Evolutionary conservation across 805 yeast species (phyloP).

Genomic region (Wickerhamomyces strasburgensis): DNA sequence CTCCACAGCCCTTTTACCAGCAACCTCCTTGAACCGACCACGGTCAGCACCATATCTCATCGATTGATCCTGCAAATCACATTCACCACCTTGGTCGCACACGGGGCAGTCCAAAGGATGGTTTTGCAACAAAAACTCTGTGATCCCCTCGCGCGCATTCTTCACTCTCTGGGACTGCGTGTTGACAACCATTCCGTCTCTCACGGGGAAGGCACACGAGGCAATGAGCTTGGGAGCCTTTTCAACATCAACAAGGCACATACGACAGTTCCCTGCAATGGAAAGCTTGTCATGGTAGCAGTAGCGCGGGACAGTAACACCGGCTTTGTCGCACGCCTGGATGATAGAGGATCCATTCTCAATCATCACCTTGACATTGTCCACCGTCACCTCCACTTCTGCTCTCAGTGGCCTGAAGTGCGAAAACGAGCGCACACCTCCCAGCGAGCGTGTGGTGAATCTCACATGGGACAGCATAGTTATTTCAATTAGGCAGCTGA

Average conservation of each 20-base stretch:
- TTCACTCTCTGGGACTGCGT: constrained; percentile 74
- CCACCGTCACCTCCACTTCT: constrained; percentile 54
- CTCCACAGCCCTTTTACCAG: constrained; percentile 86
- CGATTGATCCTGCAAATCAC: constrained; percentile 87
- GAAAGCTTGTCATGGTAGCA: constrained; percentile 90
- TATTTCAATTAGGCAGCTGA: no score
- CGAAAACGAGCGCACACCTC: constrained; percentile 27
- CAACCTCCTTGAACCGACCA: constrained; percentile 75
- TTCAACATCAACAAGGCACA: constrained; percentile 89
- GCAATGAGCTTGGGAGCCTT: constrained; percentile 87
- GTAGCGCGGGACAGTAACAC: constrained; percentile 81
- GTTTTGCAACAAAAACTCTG: constrained; percentile 81
- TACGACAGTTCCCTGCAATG: constrained; percentile 88
- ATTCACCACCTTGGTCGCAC: constrained; percentile 93
- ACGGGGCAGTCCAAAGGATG: constrained; percentile 92
- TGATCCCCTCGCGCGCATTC: constrained; percentile 84
- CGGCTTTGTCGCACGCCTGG: constrained; percentile 90
- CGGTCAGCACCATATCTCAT: constrained; percentile 80
- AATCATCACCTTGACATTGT: constrained; percentile 69
- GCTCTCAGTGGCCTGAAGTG: constrained; percentile 33
- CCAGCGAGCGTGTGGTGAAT: constrained; percentile 4
- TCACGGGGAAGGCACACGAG: constrained; percentile 90
- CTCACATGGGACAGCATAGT: constrained; percentile 16
- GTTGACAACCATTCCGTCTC: constrained; percentile 80
- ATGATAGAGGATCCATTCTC: constrained; percentile 86